Conservation (phyloP, 2,329 filamentous ascomycete genomes). For the Colletotrichum higginsianum region DNA sequence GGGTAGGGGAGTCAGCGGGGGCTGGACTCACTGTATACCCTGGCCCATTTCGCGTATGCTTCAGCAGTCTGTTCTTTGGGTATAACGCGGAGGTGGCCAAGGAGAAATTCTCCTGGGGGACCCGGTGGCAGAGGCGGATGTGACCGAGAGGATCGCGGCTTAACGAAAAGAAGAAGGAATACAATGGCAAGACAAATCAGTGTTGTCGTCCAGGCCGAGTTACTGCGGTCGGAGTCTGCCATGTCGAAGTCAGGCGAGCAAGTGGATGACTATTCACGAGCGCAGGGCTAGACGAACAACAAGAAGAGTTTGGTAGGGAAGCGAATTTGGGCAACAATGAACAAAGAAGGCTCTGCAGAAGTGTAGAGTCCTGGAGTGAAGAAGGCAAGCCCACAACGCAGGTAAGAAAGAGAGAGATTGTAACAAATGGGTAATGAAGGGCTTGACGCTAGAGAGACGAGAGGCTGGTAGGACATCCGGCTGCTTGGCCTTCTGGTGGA, state of each 20-base stretch:
- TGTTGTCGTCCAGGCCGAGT: constrained; percentile 24
- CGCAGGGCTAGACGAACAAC: constrained; percentile 2
- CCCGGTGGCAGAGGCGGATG: constrained; percentile 41
- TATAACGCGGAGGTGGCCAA: constrained; percentile 56
- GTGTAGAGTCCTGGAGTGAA: background rate
- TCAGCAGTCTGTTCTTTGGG: constrained; percentile 44
- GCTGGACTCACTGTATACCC: constrained; percentile 68
- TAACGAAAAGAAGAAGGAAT: constrained; percentile 21
- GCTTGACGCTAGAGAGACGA: constrained; percentile 9
- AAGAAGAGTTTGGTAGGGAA: background rate
- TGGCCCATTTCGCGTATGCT: constrained; percentile 42
- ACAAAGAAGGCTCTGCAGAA: background rate
- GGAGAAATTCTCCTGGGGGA: constrained; percentile 48
- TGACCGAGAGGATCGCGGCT: constrained; percentile 28
- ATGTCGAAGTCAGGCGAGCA: background rate
- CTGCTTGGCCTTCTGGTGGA: background rate
- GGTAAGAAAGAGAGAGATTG: background rate
- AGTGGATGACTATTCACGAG: background rate
- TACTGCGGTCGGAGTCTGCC: constrained; percentile 8
- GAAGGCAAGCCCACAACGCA: background rate
- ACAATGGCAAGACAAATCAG: constrained; percentile 26
- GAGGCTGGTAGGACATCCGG: constrained; percentile 6
- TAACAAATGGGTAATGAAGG: background rate
- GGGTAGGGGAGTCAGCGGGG: background rate
- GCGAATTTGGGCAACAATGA: background rate